phyloP scores from a whole-genome alignment of 1,284 basidiomycete species.

The Salmacisia buchloeana region DNA sequence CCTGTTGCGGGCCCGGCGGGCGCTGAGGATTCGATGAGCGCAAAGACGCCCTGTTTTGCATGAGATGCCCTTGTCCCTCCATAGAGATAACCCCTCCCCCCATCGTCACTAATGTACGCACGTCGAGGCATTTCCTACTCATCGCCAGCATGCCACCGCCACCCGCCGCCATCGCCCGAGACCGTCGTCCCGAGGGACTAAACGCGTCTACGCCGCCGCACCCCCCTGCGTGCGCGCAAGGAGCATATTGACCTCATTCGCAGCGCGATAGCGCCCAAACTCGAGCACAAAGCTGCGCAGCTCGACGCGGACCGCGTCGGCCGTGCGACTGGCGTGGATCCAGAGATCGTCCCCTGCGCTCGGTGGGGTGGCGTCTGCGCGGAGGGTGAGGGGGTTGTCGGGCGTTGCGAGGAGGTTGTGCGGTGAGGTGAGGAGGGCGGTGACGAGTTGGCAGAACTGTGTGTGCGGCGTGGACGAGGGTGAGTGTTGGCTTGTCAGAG shows the following conservation, averaged over 20 bases:
- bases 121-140: too few species aligned
- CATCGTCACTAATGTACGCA: too few species aligned
- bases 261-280: neutral
- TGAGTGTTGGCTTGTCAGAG: neutral
- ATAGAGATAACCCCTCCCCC: too few species aligned
- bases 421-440: neutral
- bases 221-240: neutral
- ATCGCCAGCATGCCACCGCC: too few species aligned
- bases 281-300: neutral
- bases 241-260: neutral
- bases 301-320: neutral
- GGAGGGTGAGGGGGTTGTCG: too few species aligned
- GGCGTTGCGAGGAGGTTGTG: neutral
- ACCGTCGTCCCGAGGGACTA: too few species aligned
- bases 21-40: neutral
- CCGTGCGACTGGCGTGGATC: neutral
- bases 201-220: too few species aligned
- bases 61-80: too few species aligned
- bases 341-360: too few species aligned
- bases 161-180: too few species aligned
- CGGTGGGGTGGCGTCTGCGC: too few species aligned
- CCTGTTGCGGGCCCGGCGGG: neutral
- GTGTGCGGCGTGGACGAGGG: neutral
- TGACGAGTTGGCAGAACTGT: neutral
- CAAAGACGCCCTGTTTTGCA: too few species aligned